These are phyloP conservation scores for Volutella citrinella DNA, from an alignment of 2,329 filamentous ascomycete species.

Conservation along the genomic window DNA sequence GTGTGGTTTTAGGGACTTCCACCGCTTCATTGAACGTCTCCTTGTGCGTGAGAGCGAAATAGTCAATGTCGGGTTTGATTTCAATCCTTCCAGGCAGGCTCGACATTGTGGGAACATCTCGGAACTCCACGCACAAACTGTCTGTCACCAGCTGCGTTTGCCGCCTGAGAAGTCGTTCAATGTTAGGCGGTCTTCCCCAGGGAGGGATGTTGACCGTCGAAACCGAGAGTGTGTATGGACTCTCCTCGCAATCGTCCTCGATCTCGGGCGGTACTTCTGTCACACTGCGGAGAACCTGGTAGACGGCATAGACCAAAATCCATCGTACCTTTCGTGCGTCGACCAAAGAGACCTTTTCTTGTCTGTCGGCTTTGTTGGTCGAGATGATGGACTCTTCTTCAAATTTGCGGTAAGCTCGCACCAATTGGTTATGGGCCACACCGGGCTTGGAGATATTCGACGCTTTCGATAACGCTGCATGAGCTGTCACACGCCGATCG, in stretches of 20 bases:
- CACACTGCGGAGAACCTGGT: slow-evolving; percentile 69
- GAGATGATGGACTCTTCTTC: slow-evolving; percentile 57
- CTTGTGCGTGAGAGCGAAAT: slow-evolving; percentile 44
- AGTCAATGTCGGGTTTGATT: slow-evolving; percentile 56
- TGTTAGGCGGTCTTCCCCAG: slow-evolving; percentile 38
- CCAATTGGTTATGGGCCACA: slow-evolving; percentile 51
- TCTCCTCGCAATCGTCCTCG: slow-evolving; percentile 46
- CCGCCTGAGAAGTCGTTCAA: slow-evolving; percentile 25
- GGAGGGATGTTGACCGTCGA: slow-evolving; percentile 42
- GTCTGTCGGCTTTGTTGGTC: slow-evolving; percentile 51
- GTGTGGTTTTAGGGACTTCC: slow-evolving; percentile 6
- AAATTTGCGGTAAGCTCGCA: slow-evolving; percentile 67
- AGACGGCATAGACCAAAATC: slow-evolving; percentile 70
- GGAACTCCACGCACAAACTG: slow-evolving; percentile 8
- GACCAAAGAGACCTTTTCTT: slow-evolving; percentile 49
- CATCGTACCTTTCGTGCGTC: slow-evolving; percentile 77
- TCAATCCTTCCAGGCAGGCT: slow-evolving; percentile 29
- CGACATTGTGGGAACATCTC: slow-evolving; percentile 6
- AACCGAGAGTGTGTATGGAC: slow-evolving; percentile 55
- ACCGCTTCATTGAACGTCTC: slow-evolving; percentile 9
- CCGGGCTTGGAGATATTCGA: slow-evolving; percentile 42
- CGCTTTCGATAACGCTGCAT: slow-evolving; percentile 51
- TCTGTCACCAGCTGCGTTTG: slow-evolving; percentile 26
- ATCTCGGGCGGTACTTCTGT: slow-evolving; percentile 61
- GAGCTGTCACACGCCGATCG: slow-evolving; percentile 47